These are phyloP conservation scores for Aspergillus biplanus DNA, from an alignment of 495 filamentous ascomycete species.

Conservation along the genomic window DNA sequence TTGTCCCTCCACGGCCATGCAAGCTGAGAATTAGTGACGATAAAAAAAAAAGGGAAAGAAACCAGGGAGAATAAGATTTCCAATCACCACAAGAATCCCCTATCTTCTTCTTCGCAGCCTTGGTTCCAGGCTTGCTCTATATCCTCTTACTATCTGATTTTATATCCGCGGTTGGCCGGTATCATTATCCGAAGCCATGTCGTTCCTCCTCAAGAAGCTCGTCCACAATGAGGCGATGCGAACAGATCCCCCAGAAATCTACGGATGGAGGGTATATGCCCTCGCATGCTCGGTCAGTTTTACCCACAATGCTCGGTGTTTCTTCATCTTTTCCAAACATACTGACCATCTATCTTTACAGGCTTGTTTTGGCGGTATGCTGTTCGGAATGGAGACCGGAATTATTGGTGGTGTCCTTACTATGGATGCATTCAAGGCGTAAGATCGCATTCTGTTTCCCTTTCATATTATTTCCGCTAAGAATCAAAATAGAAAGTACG, in stretches of 20 bases:
- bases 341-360: conserved; percentile 25
- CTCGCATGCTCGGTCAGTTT: conserved; percentile 67
- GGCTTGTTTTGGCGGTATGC: conserved; percentile 79
- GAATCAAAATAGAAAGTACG: conserved; percentile 47
- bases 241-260: conserved; percentile 73
- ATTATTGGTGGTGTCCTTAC: conserved; percentile 74
- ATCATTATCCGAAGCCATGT: conserved; percentile 27
- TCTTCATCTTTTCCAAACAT: neutral
- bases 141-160: neutral
- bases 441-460: conserved; percentile 15
- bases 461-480: neutral
- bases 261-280: conserved; percentile 74
- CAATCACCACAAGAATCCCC: neutral
- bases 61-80: neutral
- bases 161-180: neutral
- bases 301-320: neutral
- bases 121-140: neutral
- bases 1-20: neutral
- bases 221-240: conserved; percentile 82
- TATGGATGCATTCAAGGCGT: conserved; percentile 63
- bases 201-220: conserved; percentile 61
- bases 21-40: neutral
- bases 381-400: conserved; percentile 69
- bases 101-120: neutral
- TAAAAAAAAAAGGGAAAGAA: neutral